These are phyloP conservation scores for Pseudogymnoascus sp. DNA, from an alignment of 2,329 filamentous ascomycete species.

Conservation along the genomic window DNA sequence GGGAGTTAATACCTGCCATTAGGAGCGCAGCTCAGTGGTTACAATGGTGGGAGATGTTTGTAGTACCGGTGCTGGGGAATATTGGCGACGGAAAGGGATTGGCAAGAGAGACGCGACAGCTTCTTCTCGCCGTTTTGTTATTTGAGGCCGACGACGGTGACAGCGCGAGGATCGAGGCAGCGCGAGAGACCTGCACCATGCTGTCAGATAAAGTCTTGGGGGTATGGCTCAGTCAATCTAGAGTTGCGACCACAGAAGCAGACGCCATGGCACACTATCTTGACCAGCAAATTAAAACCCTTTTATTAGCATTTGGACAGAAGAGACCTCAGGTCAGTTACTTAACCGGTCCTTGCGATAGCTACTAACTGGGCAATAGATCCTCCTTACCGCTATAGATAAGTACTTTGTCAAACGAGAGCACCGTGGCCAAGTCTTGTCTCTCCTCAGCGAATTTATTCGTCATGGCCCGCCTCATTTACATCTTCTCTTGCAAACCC, in stretches of 20 bases:
- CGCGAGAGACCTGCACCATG: constrained; percentile 35
- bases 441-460: constrained; percentile 64
- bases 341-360: constrained; percentile 13
- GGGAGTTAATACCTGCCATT: constrained; percentile 54
- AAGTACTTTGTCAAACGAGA: constrained; percentile 55
- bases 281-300: constrained; percentile 37
- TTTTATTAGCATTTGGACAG: constrained; percentile 42
- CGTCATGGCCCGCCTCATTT: constrained; percentile 71
- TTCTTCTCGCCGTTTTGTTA: constrained; percentile 54
- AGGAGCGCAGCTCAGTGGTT: constrained; percentile 52
- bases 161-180: constrained; percentile 34
- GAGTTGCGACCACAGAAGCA: constrained; percentile 29
- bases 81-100: constrained; percentile 54
- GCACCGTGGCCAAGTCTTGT: constrained; percentile 54
- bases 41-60: constrained; percentile 62
- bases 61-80: constrained; percentile 47
- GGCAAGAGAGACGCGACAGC: constrained; percentile 55
- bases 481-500: constrained; percentile 62
- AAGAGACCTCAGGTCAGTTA: constrained; percentile 51
- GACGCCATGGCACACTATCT: constrained; percentile 37
- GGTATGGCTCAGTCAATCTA: constrained; percentile 45
- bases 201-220: constrained; percentile 49
- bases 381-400: constrained; percentile 58
- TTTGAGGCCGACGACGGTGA: constrained; percentile 51
- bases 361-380: constrained; percentile 32